phyloP scores from a whole-genome alignment of 140 eudicot genomes.

The Oenanthe javanica region DNA sequence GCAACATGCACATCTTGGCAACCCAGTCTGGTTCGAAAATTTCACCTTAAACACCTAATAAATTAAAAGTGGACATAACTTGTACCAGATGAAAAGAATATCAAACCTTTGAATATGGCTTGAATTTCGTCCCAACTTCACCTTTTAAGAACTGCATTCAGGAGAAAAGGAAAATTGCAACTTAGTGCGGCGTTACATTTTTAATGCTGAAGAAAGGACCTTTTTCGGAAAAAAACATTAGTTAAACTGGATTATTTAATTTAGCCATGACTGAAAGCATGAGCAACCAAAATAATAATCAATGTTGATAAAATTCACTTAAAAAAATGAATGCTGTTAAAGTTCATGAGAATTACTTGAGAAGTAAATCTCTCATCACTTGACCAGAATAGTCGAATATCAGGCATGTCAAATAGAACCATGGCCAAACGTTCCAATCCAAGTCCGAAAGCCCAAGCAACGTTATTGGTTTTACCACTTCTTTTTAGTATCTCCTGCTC shows the following conservation, averaged over 20 bases:
- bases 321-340: no score
- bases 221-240: no score
- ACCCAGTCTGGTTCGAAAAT: no score
- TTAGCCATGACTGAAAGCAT: background rate
- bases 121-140: slow-evolving; percentile 81
- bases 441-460: slow-evolving; percentile 99
- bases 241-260: background rate
- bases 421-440: slow-evolving; percentile 88
- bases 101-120: slow-evolving; percentile 94
- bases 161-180: background rate
- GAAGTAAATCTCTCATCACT: slow-evolving; percentile 88
- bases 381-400: slow-evolving; percentile 94
- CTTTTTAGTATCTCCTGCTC: slow-evolving; percentile 90
- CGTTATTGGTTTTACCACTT: slow-evolving; percentile 63
- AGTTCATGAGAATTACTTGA: slow-evolving; percentile 46
- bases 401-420: slow-evolving; percentile 94
- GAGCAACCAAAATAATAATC: background rate
- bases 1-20: background rate
- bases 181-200: background rate
- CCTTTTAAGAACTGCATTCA: slow-evolving; percentile 75
- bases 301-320: no score
- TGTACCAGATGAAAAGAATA: background rate
- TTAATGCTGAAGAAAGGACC: background rate
- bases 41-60: background rate
- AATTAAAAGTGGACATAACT: background rate